phyloP scores from a whole-genome alignment of 2,329 filamentous ascomycete genomes.

The Monilinia fructigena region DNA sequence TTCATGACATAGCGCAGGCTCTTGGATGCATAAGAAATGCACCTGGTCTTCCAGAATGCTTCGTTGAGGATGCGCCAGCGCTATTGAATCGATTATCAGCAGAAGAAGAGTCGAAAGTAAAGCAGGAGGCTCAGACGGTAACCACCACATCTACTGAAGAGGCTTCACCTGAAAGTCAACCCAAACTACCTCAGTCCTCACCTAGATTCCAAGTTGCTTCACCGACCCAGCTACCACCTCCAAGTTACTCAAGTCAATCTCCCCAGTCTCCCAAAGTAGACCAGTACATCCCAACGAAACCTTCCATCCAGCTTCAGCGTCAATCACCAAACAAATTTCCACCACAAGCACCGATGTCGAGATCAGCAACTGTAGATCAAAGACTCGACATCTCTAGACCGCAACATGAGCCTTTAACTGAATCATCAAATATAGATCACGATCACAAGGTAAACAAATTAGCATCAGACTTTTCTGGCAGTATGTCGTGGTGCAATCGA shows the following conservation, averaged over 20 bases:
- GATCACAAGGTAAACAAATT: not conserved
- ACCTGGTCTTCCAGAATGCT: constrained; percentile 7
- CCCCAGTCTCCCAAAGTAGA: not conserved
- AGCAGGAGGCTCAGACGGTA: not conserved
- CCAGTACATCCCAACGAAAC: not conserved
- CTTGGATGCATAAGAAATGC: constrained; percentile 17
- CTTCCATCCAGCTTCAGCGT: not conserved
- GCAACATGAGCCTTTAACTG: not conserved
- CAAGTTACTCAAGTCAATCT: not conserved
- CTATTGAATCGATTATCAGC: not conserved
- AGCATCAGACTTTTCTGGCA: not conserved
- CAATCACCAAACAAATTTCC: not conserved
- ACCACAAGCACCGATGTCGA: not conserved
- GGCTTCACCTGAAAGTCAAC: not conserved
- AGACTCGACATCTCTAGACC: not conserved
- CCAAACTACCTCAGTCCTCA: not conserved
- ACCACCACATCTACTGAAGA: not conserved
- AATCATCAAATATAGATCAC: not conserved
- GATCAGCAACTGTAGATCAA: not conserved
- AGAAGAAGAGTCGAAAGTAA: not conserved
- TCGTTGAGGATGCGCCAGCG: constrained; percentile 6
- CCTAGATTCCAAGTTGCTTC: not conserved
- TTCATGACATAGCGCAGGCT: constrained; percentile 15
- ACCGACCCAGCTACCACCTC: not conserved
- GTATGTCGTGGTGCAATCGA: not conserved